phyloP scores from a whole-genome alignment of 768 basidiomycete species.

The Podaxis pistillaris region DNA sequence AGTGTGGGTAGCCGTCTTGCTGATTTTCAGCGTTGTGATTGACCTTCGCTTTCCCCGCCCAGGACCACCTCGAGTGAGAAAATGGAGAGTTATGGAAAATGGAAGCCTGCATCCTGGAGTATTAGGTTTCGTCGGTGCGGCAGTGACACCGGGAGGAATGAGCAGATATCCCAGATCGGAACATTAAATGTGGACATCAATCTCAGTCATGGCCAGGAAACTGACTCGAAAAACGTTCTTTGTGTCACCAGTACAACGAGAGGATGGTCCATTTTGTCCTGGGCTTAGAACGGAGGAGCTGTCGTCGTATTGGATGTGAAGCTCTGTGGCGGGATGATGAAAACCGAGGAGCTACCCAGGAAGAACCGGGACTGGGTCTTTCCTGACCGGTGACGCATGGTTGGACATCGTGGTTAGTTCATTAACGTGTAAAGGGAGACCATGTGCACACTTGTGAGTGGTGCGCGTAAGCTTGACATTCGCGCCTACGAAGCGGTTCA shows the following conservation, averaged over 20 bases:
- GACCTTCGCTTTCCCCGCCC: too few species aligned
- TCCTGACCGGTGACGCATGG: slow-evolving; percentile 1
- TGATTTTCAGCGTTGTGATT: too few species aligned
- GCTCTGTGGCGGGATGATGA: slow-evolving; percentile 49
- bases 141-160: too few species aligned
- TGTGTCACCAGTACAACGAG: slow-evolving; percentile 51
- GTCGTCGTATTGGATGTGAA: slow-evolving; percentile 45
- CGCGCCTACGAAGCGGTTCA: slow-evolving; percentile 32
- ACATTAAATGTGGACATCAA: neutral
- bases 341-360: slow-evolving; percentile 51
- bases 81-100: too few species aligned
- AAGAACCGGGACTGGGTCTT: slow-evolving; percentile 52
- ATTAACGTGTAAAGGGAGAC: neutral
- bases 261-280: slow-evolving; percentile 54
- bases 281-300: slow-evolving; percentile 35
- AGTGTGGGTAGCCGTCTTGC: too few species aligned
- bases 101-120: too few species aligned
- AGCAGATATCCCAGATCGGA: too few species aligned
- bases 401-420: neutral
- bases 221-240: slow-evolving; percentile 49
- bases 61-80: too few species aligned
- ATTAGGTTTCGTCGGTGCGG: too few species aligned
- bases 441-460: slow-evolving; percentile 31
- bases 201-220: slow-evolving; percentile 45
- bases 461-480: slow-evolving; percentile 39